These are phyloP conservation scores for Haberlea rhodopensis DNA, from an alignment of 257 asterid genomes.

Conservation along the genomic window DNA sequence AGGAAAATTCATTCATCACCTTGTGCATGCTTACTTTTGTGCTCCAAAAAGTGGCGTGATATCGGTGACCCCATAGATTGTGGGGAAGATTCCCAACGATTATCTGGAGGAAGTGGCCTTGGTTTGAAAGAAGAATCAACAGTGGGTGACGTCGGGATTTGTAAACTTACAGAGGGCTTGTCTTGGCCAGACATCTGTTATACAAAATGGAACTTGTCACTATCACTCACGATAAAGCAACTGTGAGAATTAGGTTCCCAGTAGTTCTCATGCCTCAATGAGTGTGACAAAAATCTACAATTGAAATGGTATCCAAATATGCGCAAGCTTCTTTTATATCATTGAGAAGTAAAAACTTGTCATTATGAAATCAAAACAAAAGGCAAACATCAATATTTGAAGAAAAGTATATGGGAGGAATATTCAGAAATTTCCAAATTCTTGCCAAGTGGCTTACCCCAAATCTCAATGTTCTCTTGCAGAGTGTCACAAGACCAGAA, in stretches of 20 bases:
- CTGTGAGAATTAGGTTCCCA: constrained; percentile 5
- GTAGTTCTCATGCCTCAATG: constrained; percentile 33
- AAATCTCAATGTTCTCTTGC: constrained; percentile 70
- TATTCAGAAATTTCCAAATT: not conserved
- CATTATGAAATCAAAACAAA: not conserved
- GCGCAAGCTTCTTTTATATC: constrained; percentile 26
- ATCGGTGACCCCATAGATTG: constrained; percentile 41
- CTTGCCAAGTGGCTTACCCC: constrained; percentile 43
- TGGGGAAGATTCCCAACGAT: constrained; percentile 43
- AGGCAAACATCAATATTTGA: not conserved
- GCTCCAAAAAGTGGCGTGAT: constrained; percentile 52
- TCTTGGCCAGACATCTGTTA: constrained; percentile 90
- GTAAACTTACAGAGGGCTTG: constrained; percentile 45
- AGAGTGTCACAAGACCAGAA: constrained; percentile 78
- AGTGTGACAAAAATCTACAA: constrained; percentile 19
- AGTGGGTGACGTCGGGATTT: constrained; percentile 29
- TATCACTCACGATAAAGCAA: constrained; percentile 13
- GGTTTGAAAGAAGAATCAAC: constrained; percentile 46
- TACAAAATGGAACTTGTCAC: constrained; percentile 25
- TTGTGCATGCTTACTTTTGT: constrained; percentile 39
- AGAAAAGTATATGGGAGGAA: not conserved
- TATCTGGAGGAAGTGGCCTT: constrained; percentile 51
- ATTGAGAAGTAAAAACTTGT: constrained; percentile 31
- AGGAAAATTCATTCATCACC: constrained; percentile 46
- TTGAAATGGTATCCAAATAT: constrained; percentile 10